Evolutionary conservation across 2,329 filamentous ascomycete species (phyloP), one percentile per base, ranked within the genome.

Genomic region (Hymenoscyphus repandus): DNA sequence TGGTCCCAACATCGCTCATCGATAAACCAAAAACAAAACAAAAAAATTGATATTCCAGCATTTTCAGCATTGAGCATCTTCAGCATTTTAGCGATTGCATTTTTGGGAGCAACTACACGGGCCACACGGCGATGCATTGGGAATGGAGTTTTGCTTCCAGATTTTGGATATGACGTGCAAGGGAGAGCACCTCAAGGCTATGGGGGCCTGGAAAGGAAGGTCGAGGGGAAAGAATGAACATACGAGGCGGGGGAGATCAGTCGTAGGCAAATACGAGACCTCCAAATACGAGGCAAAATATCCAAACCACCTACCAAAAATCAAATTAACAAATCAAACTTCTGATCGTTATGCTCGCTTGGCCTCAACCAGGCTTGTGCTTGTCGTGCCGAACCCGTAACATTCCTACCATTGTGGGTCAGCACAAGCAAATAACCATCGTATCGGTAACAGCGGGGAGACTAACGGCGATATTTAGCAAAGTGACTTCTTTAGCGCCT

Each of bases 401-500:
- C 51, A 53, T 34, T 39, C 46, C 57, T 61, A 30, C 18, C 11
- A 38, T 34, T 11, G 27, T 17, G 34, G 13, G 34, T 40, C 45
- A 51, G 42, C 47, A n/a, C n/a, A 54, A 39, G 32, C 32, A 17
- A n/a, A 18, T 20, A 15, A 46, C 45, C 30, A 33, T 45, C 27
- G 12, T 20, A 17, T 15, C 17, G 12, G 18, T 17, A 30, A 32
- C n/a, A 9, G 42, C 6, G 7, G 22, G 45, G 2, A n/a, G 20
- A 70, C 70, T 63, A 48, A 71, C 70, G 39, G 64, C 56, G 30
- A 69, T 55, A 57, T 72, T 73, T 32, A 57, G 53, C 48, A 69
- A 45, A 18, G 64, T 67, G 37, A 69, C 66, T 31, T 67, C 68
- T 47, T 66, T 64, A 13, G 64, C 70, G 9, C 64, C 59, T 9